Conservation (phyloP, 768 basidiomycete genomes). For the Lepiota brunneoincarnata region DNA sequence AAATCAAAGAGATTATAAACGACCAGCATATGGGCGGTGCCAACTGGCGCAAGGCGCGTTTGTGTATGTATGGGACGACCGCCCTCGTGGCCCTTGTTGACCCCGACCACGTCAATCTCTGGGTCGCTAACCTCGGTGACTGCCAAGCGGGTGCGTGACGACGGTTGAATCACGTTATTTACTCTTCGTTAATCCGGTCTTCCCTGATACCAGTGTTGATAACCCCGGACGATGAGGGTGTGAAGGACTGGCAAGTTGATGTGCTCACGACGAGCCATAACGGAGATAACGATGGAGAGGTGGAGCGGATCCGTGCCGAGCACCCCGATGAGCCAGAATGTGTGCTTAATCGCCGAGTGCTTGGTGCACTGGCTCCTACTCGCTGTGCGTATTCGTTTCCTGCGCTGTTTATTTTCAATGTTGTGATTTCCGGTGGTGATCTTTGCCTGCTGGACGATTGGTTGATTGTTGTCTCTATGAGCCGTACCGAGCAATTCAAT, state of each 20-base stretch:
- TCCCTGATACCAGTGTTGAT: constrained; percentile 2
- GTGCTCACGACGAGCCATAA: constrained; percentile 68
- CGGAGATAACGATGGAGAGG: constrained; percentile 63
- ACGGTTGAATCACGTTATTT: constrained; percentile 13
- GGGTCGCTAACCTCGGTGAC: constrained; percentile 81
- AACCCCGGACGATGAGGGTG: constrained; percentile 23
- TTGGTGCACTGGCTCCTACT: constrained; percentile 76
- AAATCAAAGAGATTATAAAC: constrained; percentile 61
- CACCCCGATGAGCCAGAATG: constrained; percentile 74
- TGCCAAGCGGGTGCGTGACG: constrained; percentile 65
- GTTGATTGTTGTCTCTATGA: constrained; percentile 12
- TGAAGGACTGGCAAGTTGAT: constrained; percentile 57
- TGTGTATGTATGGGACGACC: constrained; percentile 81
- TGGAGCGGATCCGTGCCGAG: constrained; percentile 57
- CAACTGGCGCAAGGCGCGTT: constrained; percentile 62
- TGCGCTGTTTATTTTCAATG: constrained; percentile 16
- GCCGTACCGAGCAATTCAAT: constrained; percentile 7
- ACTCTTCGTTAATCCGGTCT: constrained; percentile 1
- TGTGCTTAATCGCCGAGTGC: constrained; percentile 61
- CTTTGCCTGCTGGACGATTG: background rate
- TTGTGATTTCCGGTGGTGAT: constrained; percentile 9
- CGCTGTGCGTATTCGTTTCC: constrained; percentile 50
- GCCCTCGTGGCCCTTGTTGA: constrained; percentile 73
- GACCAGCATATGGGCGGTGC: constrained; percentile 55
- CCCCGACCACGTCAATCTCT: constrained; percentile 64